phyloP scores from a whole-genome alignment of 306 rosid species.

The Arachis stenosperma region DNA sequence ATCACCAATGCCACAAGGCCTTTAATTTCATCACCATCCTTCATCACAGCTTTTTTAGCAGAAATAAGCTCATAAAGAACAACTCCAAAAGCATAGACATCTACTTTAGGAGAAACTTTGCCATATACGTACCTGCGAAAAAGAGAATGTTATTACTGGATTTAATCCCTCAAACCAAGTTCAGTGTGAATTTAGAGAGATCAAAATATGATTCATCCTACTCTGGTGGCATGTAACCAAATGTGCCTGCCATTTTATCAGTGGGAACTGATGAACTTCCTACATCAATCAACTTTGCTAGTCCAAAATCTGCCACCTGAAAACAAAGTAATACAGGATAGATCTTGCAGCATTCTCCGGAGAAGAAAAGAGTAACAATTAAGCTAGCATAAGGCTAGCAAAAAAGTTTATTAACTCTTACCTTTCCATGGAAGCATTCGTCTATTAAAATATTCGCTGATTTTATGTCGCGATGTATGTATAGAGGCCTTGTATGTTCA shows the following conservation, averaged over 20 bases:
- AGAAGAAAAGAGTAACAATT: neutral
- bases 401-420: constrained; percentile 8
- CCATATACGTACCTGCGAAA: constrained; percentile 79
- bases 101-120: constrained; percentile 78
- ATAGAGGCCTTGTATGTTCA: constrained; percentile 82
- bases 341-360: neutral
- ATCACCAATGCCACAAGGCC: no score
- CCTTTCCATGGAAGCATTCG: constrained; percentile 78
- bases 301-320: constrained; percentile 94
- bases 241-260: constrained; percentile 75
- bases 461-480: constrained; percentile 93
- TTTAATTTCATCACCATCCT: constrained; percentile 17
- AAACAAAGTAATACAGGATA: constrained; percentile 14
- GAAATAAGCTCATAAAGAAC: constrained; percentile 92
- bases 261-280: constrained; percentile 67
- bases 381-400: neutral
- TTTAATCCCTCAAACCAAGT: neutral
- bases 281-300: constrained; percentile 79
- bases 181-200: neutral
- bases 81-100: constrained; percentile 91
- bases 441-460: constrained; percentile 86
- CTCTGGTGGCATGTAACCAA: constrained; percentile 99
- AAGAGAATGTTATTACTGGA: constrained; percentile 21
- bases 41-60: constrained; percentile 76
- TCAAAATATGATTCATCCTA: constrained; percentile 43